phyloP scores from a whole-genome alignment of 345 rosid species.

The Euphorbia tirucalli region DNA sequence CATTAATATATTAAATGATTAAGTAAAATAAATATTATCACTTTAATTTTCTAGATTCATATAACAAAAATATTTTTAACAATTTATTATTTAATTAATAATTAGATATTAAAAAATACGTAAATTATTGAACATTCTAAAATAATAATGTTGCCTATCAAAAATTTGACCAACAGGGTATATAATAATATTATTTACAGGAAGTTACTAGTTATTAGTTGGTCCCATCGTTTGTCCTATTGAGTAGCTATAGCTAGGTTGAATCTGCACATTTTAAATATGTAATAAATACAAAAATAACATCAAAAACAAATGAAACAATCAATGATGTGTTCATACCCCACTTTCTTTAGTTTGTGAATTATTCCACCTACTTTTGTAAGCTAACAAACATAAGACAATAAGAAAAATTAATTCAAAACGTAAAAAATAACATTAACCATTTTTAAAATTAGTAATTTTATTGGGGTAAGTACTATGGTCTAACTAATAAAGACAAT shows the following conservation, averaged over 20 bases:
- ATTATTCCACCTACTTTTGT: background rate
- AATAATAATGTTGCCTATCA: no score
- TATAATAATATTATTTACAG: background rate
- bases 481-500: background rate
- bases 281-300: background rate
- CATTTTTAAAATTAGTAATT: background rate
- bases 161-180: no score
- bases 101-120: no score
- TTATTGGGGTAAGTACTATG: constrained; percentile 1
- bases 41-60: no score
- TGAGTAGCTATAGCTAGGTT: background rate
- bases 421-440: background rate
- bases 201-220: background rate
- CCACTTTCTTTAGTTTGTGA: background rate
- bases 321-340: background rate
- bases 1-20: no score
- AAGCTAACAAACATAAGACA: constrained; percentile 2
- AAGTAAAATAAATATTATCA: no score
- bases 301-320: background rate
- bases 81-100: no score
- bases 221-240: background rate
- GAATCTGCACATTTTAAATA: background rate
- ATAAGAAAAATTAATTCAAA: background rate
- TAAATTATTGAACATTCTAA: no score
- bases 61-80: no score